Conservation (phyloP, 1,139 yeast genomes). For the Suhomyces bribrorum region DNA sequence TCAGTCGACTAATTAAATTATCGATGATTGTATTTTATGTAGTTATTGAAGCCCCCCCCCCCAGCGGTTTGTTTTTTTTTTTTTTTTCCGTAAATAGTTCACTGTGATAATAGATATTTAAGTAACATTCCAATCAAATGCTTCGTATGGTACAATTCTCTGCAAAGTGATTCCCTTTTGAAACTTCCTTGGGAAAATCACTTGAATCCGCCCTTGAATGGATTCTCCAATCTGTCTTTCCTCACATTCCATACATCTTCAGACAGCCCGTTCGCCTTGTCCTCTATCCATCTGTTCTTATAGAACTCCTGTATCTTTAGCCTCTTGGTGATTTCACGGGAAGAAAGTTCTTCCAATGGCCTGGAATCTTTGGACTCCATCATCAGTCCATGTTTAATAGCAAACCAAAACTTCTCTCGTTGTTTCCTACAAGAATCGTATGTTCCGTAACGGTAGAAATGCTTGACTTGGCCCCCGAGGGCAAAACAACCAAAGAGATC, state of each 20-base stretch:
- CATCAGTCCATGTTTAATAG: conserved; percentile 56
- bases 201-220: conserved; percentile 12
- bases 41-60: too few species aligned
- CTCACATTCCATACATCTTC: conserved; percentile 81
- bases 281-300: conserved; percentile 60
- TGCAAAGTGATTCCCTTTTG: neutral
- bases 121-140: neutral
- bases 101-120: neutral
- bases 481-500: conserved; percentile 85
- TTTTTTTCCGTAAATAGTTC: neutral
- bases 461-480: conserved; percentile 81
- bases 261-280: conserved; percentile 65
- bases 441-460: conserved; percentile 80
- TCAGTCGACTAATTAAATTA: neutral
- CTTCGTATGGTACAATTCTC: neutral
- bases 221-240: conserved; percentile 25
- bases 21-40: neutral
- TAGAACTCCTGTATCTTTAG: conserved; percentile 68
- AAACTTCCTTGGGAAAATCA: neutral
- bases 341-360: conserved; percentile 41
- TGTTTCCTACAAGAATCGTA: conserved; percentile 70
- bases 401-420: conserved; percentile 77
- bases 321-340: conserved; percentile 50
- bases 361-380: conserved; percentile 21
- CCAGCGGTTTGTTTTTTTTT: too few species aligned